Conservation (phyloP, 331 rosid genomes). For the Quercus phellos region DNA sequence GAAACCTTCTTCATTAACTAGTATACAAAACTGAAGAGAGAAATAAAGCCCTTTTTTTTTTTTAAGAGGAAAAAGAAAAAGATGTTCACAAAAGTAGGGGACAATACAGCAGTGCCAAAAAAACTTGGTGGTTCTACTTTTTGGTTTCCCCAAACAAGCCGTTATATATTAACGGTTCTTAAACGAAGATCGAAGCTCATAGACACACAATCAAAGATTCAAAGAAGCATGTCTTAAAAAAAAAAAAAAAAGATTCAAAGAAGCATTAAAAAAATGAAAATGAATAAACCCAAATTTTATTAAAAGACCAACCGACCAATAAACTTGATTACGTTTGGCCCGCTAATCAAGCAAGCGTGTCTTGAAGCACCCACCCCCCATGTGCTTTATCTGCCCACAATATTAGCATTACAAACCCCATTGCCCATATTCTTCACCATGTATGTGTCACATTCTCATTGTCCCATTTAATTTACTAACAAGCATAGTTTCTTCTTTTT, state of each 20-base stretch:
- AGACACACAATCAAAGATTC: no score
- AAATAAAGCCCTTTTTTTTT: no score
- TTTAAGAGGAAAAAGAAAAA: no score
- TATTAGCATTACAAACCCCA: conserved; percentile 24
- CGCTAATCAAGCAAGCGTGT: conserved; percentile 65
- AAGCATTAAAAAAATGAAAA: background rate
- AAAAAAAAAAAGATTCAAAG: no score
- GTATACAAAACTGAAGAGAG: no score
- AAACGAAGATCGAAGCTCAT: background rate
- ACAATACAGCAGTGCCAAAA: no score
- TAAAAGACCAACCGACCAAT: conserved; percentile 25
- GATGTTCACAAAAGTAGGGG: no score
- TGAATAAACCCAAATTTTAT: background rate
- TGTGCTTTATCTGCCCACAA: conserved; percentile 50
- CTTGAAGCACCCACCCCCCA: conserved; percentile 49
- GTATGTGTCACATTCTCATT: conserved; percentile 21
- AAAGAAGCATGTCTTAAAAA: background rate
- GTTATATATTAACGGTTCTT: background rate
- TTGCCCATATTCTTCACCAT: conserved; percentile 31
- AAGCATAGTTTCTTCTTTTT: background rate
- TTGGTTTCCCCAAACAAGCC: background rate
- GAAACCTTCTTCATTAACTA: no score
- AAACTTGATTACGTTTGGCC: conserved; percentile 33
- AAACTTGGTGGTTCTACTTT: background rate
- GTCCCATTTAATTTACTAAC: conserved; percentile 6